Base-by-base conservation (phyloP, 1,139 yeast genomes). In the Kodamaea sp. region DNA sequence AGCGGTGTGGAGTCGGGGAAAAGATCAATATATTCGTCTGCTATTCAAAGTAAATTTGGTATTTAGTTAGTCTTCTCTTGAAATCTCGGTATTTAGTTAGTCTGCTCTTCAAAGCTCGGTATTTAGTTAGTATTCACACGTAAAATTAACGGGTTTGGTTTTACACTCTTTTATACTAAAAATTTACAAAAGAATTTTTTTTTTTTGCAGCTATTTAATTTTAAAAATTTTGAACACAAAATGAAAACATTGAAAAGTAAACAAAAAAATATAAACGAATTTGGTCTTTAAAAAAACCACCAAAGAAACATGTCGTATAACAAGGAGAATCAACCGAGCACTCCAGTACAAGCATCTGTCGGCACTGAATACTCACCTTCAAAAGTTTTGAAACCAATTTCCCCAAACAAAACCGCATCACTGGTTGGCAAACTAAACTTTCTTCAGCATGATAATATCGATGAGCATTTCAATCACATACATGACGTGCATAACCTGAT, bases 71-170 rank as follows among this genome's bases (percentile, higher is more conserved):
- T 6, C 24, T 26, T 11, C 12, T 28, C n/a, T n/a, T n/a, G n/a
- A n/a, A n/a, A n/a, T n/a, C n/a, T n/a, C n/a, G n/a, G n/a, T n/a
- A n/a, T n/a, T n/a, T n/a, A n/a, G n/a, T 42, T 65, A 67, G 31
- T 70, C 81, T 4, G 75, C 84, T 1, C 52, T 78, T 29, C 74
- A 41, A 76, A 74, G 49, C 65, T 81, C 48, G 85, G 85, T 0
- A 57, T 78, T 28, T 78, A 52, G 47, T 5, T 24, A 26, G 29
- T 7, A 12, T 26, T 11, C 4, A 15, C 20, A 4, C 4, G 20
- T 15, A 15, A 15, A 15, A 15, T 15, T 15, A 15, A 15, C 20
- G 4, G 20, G 20, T 15, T 15, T 15, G 20, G 20, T 15, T 15
- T 15, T 15, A 15, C 5, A 8, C 12, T 29, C 3, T 6, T 20